A percentile compares a stretch with the other conserved stretches of the same genome.
phyloP scores from a whole-genome alignment of 2,329 filamentous ascomycete species.

The Westerdykella ornata region DNA sequence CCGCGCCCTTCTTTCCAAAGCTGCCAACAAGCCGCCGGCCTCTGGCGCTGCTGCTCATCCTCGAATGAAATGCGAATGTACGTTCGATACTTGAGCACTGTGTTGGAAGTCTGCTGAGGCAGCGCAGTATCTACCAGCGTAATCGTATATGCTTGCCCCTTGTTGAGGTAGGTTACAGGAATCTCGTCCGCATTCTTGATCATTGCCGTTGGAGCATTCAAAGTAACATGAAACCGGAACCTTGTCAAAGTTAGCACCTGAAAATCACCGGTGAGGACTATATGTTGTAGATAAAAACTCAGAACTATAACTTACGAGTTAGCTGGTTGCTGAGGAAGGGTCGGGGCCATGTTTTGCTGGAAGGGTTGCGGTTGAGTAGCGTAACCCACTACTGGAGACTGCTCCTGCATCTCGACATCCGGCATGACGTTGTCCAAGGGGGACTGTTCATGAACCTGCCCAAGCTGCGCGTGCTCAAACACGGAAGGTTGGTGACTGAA shows the following conservation, averaged over 20 bases:
- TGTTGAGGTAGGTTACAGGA: slow-evolving; percentile 96
- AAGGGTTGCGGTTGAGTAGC: slow-evolving; percentile 41
- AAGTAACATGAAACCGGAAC: slow-evolving; percentile 81
- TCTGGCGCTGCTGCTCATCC: slow-evolving; percentile 84
- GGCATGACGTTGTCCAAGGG: slow-evolving; percentile 52
- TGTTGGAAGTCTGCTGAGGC: slow-evolving; percentile 50
- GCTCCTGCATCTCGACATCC: slow-evolving; percentile 56
- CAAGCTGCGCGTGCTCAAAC: slow-evolving; percentile 63
- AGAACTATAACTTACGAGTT: slow-evolving; percentile 41
- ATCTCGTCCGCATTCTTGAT: slow-evolving; percentile 84
- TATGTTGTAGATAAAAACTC: neutral
- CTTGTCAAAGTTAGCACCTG: slow-evolving; percentile 36
- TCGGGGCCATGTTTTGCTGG: slow-evolving; percentile 43
- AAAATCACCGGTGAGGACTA: neutral
- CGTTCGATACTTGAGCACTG: slow-evolving; percentile 71
- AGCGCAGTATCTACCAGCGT: slow-evolving; percentile 68
- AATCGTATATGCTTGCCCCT: slow-evolving; percentile 88
- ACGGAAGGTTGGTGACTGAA: slow-evolving; percentile 76
- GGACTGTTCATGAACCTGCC: slow-evolving; percentile 59
- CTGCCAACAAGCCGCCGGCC: slow-evolving; percentile 78
- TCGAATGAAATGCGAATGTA: slow-evolving; percentile 95
- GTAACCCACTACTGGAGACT: slow-evolving; percentile 55
- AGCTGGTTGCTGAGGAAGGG: slow-evolving; percentile 34
- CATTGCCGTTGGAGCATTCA: slow-evolving; percentile 96
- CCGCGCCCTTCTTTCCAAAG: slow-evolving; percentile 94